Percentiles rank a stretch among this genome's conserved stretches.
Conservation (phyloP, 75 land plant genomes). For the Cupressus sempervirens region DNA sequence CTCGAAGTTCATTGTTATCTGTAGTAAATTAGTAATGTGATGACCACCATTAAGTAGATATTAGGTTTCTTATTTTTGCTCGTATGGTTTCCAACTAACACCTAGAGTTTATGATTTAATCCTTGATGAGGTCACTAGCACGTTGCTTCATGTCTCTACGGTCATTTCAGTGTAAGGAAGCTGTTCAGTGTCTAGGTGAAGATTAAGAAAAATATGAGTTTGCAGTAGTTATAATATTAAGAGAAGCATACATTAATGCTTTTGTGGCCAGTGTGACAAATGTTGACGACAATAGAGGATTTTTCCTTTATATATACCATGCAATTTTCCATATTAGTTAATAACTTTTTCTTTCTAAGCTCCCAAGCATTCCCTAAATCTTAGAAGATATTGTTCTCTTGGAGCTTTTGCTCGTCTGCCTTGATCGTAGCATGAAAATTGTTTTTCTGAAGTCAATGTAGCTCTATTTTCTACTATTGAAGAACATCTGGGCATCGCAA, state of each 20-base stretch:
- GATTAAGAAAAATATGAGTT: neutral
- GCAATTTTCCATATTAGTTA: neutral
- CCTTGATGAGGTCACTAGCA: neutral
- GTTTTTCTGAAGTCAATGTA: slow-evolving; percentile 51
- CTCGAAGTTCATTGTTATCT: neutral
- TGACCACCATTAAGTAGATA: neutral
- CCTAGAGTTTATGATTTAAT: neutral
- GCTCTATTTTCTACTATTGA: slow-evolving; percentile 47
- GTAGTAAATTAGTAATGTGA: neutral
- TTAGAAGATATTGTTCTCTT: slow-evolving; percentile 32
- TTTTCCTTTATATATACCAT: neutral
- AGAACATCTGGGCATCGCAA: slow-evolving; percentile 48
- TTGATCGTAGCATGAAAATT: slow-evolving; percentile 30
- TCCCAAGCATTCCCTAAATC: neutral
- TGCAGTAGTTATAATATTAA: neutral
- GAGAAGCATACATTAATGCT: neutral
- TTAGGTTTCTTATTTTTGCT: neutral
- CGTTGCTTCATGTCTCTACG: neutral
- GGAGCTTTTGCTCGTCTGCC: slow-evolving; percentile 36
- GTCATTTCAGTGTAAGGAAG: neutral
- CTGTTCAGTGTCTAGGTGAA: neutral
- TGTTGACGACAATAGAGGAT: neutral
- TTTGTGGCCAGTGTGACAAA: neutral
- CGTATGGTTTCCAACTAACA: neutral
- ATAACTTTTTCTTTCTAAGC: neutral